These are phyloP conservation scores for Meyerozyma carpophila DNA, from an alignment of 1,139 yeast genomes.

Conservation along the genomic window DNA sequence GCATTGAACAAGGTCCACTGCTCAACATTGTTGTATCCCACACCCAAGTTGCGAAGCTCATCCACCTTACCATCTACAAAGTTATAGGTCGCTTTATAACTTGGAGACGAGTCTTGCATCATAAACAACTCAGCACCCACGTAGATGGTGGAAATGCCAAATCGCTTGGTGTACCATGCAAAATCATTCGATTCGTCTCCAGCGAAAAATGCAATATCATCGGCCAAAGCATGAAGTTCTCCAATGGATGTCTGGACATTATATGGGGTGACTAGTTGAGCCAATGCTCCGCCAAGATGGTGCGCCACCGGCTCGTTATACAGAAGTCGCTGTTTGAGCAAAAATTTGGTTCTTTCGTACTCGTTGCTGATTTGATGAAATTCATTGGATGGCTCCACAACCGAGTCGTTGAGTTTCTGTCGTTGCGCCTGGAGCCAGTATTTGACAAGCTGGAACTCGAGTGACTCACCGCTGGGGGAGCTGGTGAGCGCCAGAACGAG, in stretches of 20 bases:
- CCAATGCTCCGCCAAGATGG: constrained; percentile 45
- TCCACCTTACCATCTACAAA: constrained; percentile 61
- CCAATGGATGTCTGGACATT: constrained; percentile 47
- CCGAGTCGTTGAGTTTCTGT: constrained; percentile 27
- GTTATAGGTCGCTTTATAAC: constrained; percentile 50
- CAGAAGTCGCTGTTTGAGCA: constrained; percentile 56
- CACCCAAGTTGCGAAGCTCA: constrained; percentile 52
- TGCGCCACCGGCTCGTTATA: constrained; percentile 53
- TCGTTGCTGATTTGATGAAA: constrained; percentile 37
- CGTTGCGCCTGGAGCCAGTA: constrained; percentile 39
- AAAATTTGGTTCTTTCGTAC: constrained; percentile 50
- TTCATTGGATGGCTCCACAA: constrained; percentile 19
- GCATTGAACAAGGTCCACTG: constrained; percentile 77
- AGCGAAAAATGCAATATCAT: constrained; percentile 75
- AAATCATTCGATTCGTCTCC: constrained; percentile 83
- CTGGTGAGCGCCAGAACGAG: constrained; percentile 50
- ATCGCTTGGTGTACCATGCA: constrained; percentile 89
- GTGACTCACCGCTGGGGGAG: constrained; percentile 24
- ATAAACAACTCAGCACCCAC: constrained; percentile 73
- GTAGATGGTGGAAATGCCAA: constrained; percentile 63
- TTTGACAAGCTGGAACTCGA: constrained; percentile 43
- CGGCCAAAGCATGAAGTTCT: constrained; percentile 71
- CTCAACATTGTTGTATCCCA: constrained; percentile 54
- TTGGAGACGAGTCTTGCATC: constrained; percentile 67
- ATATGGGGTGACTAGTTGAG: constrained; percentile 50